Evolutionary conservation across 805 yeast genomes (phyloP), one percentile per base, ranked within the genome.

Genomic region (Pichia nakasei): DNA sequence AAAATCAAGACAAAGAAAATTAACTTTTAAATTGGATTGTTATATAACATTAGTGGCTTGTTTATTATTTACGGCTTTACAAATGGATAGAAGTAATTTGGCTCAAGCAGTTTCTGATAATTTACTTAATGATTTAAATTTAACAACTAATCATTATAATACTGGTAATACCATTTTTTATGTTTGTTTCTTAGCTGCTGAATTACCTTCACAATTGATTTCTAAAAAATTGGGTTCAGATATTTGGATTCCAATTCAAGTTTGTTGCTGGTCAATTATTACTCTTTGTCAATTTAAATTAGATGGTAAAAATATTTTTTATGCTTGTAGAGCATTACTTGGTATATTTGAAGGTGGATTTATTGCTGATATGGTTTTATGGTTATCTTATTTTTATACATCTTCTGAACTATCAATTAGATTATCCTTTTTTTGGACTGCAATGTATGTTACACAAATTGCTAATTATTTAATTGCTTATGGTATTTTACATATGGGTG

Each of bases 281-380:
- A 73, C 82, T 3, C 61, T 74, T 36, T 60, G 63, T 37, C 85
- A 80, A 56, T 70, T 70, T 36, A 65, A 64, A 17, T 59, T 80
- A 44, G 59, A 50, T 2, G 59, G 60, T 35, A 66, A 60, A 45
- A 53, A 66, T 1, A 68, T 75, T 0, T 79, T 76, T 48, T 66
- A 60, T 45, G 65, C 64, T 9, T 68, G 77, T 5, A 64, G 85
- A 47, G 72, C 73, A 0, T 62, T 77, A 5, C 54, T 78, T 36
- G 86, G 82, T 2, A 53, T 71, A 4, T 57, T 75, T n/a, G 80
- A 81, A 57, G 86, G 86, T 45, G 86, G 87, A 0, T 80, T 80
- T 47, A 80, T 82, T 43, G 80, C 83, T 29, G 86, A 80, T 52
- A 61, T 74, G 29, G 70, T 75, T 44, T 61, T 80, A 39, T 82